Conservation (phyloP, 768 basidiomycete species). For the Kwoniella sp. region DNA sequence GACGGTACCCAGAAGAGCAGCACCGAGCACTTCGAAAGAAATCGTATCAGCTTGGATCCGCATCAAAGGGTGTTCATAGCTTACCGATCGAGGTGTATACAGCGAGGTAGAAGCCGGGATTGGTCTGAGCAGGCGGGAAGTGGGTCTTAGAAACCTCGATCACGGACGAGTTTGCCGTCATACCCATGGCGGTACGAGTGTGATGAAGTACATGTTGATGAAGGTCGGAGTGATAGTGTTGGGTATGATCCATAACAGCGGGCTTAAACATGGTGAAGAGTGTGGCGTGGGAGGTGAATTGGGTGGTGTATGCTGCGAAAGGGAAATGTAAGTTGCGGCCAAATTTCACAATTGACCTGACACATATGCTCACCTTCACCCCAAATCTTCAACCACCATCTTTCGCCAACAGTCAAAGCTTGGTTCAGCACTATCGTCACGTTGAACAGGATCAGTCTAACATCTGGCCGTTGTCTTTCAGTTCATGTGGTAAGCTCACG, state of each 20-base stretch:
- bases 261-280: constrained; percentile 19
- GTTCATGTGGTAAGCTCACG: too few relatives aligned
- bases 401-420: constrained; percentile 38
- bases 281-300: constrained; percentile 12
- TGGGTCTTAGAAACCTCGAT: not conserved
- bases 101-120: constrained; percentile 45
- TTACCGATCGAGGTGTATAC: constrained; percentile 43
- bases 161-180: constrained; percentile 3
- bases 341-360: not conserved
- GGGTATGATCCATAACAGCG: constrained; percentile 10
- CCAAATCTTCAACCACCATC: constrained; percentile 77
- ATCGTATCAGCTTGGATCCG: not conserved
- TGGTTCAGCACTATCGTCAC: constrained; percentile 41
- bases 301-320: constrained; percentile 33
- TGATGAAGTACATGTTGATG: constrained; percentile 39
- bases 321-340: not conserved
- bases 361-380: constrained; percentile 60
- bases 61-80: not conserved
- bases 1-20: constrained; percentile 32
- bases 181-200: not conserved
- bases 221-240: constrained; percentile 21
- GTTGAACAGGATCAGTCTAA: too few relatives aligned
- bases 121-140: constrained; percentile 36
- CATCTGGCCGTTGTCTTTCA: too few relatives aligned
- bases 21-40: constrained; percentile 25